Percentiles rank a stretch among this genome's conserved stretches.
phyloP scores from a whole-genome alignment of 2,329 filamentous ascomycete genomes.

The Colletotrichum sp. region DNA sequence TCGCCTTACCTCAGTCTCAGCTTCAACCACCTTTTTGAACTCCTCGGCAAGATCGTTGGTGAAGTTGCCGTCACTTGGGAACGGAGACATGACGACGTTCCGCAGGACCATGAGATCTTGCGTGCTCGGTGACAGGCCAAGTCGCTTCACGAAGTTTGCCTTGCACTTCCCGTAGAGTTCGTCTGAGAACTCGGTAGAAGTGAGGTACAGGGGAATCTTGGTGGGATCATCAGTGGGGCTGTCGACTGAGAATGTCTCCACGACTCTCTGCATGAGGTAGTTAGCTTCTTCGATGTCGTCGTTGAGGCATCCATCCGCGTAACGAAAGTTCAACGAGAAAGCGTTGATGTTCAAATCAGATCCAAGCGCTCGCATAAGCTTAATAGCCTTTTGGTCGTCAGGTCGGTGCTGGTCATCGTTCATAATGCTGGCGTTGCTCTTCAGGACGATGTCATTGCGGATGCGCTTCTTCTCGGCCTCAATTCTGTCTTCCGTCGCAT shows the following conservation, averaged over 20 bases:
- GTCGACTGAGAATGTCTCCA: constrained; percentile 46
- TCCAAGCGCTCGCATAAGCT: constrained; percentile 43
- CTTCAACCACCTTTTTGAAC: constrained; percentile 33
- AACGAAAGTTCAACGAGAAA: constrained; percentile 47
- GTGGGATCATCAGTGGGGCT: constrained; percentile 41
- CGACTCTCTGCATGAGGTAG: constrained; percentile 49
- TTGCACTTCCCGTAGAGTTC: constrained; percentile 46
- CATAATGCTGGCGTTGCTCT: constrained; percentile 40
- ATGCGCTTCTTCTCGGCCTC: constrained; percentile 44
- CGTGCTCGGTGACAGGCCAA: constrained; percentile 35
- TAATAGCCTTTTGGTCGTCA: constrained; percentile 35
- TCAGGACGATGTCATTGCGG: constrained; percentile 38
- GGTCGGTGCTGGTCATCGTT: constrained; percentile 28
- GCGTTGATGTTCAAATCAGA: constrained; percentile 54
- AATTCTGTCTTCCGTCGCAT: constrained; percentile 28
- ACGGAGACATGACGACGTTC: constrained; percentile 54
- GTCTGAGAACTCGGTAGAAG: constrained; percentile 45
- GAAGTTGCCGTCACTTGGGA: constrained; percentile 43
- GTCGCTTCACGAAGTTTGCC: constrained; percentile 43
- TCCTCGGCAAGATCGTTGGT: constrained; percentile 37
- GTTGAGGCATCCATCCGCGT: constrained; percentile 42
- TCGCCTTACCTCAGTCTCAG: constrained; percentile 23
- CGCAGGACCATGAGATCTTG: constrained; percentile 48
- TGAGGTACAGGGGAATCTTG: constrained; percentile 47
- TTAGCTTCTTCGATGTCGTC: constrained; percentile 52